These are phyloP conservation scores for Phanerochaete carnosa DNA, from an alignment of 768 basidiomycete species.

Conservation along the genomic window DNA sequence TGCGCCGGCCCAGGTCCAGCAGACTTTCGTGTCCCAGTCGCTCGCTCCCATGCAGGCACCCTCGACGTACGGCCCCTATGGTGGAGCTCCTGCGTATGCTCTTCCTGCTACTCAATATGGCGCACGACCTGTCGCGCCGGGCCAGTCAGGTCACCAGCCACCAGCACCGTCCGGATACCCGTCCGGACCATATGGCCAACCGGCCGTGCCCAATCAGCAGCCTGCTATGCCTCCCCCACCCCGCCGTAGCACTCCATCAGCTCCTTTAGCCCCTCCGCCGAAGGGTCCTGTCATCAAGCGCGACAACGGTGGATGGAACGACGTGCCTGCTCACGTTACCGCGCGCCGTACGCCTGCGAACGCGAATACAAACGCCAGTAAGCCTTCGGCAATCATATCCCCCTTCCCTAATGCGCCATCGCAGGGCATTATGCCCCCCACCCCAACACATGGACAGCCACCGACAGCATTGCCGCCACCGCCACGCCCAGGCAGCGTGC, in stretches of 20 bases:
- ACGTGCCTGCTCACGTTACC: slow-evolving; percentile 61
- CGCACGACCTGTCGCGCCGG: too few species aligned
- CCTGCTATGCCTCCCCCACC: slow-evolving; percentile 35
- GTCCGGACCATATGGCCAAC: slow-evolving; percentile 6
- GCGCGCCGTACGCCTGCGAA: slow-evolving; percentile 50
- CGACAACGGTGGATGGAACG: slow-evolving; percentile 89
- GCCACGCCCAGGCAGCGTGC: slow-evolving; percentile 61
- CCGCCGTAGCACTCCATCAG: slow-evolving; percentile 36
- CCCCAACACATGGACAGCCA: slow-evolving; percentile 18
- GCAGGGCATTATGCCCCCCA: slow-evolving; percentile 9
- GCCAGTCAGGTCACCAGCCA: slow-evolving; percentile 2
- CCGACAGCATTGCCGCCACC: slow-evolving; percentile 37
- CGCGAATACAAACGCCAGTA: slow-evolving; percentile 48
- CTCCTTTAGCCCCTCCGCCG: slow-evolving; percentile 46
- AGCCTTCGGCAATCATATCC: slow-evolving; percentile 73
- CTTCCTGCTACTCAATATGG: too few species aligned
- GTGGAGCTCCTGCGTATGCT: too few species aligned
- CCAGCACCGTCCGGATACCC: slow-evolving; percentile 8
- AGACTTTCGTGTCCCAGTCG: slow-evolving; percentile 16
- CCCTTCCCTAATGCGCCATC: slow-evolving; percentile 73
- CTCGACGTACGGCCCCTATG: slow-evolving; percentile 7
- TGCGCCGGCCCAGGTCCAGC: slow-evolving; percentile 19
- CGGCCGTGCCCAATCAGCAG: slow-evolving; percentile 12
- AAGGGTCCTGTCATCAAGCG: slow-evolving; percentile 47
- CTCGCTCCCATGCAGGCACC: slow-evolving; percentile 13